Percentiles rank a stretch among this genome's conserved stretches.
Conservation (phyloP, 257 asterid genomes). For the Primulina tabacum region DNA sequence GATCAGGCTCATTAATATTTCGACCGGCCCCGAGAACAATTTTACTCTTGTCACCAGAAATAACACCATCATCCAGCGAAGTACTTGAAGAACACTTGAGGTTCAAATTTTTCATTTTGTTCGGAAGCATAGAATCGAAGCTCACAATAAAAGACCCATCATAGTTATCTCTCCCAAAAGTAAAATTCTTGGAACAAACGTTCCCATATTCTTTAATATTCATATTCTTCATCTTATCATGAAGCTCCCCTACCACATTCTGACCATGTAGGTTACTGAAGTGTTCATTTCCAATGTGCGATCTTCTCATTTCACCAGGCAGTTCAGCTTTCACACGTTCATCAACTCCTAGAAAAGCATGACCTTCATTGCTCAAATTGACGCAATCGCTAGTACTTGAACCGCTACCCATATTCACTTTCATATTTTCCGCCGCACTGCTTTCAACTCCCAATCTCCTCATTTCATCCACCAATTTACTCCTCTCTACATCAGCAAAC, state of each 20-base stretch:
- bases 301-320: slow-evolving; percentile 56
- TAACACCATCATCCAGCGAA: slow-evolving; percentile 6
- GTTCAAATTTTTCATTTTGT: slow-evolving; percentile 35
- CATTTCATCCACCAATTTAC: slow-evolving; percentile 48
- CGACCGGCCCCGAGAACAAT: slow-evolving; percentile 21
- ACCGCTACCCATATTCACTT: slow-evolving; percentile 21
- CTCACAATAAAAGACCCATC: slow-evolving; percentile 25
- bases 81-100: slow-evolving; percentile 28
- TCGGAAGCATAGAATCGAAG: slow-evolving; percentile 29
- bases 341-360: slow-evolving; percentile 31
- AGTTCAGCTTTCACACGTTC: slow-evolving; percentile 43
- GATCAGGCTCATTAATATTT: slow-evolving; percentile 17
- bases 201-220: slow-evolving; percentile 37
- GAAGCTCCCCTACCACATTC: slow-evolving; percentile 37
- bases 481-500: slow-evolving; percentile 29
- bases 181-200: too few species aligned
- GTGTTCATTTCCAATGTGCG: slow-evolving; percentile 44
- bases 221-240: slow-evolving; percentile 58
- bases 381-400: slow-evolving; percentile 14
- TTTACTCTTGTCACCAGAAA: slow-evolving; percentile 10
- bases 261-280: slow-evolving; percentile 25
- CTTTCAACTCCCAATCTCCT: slow-evolving; percentile 44
- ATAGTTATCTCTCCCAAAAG: slow-evolving; percentile 17
- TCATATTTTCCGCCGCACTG: slow-evolving; percentile 28
- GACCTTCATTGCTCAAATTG: slow-evolving; percentile 33